Evolutionary conservation across 257 asterid genomes (phyloP).

Genomic region (Lantana camara): DNA sequence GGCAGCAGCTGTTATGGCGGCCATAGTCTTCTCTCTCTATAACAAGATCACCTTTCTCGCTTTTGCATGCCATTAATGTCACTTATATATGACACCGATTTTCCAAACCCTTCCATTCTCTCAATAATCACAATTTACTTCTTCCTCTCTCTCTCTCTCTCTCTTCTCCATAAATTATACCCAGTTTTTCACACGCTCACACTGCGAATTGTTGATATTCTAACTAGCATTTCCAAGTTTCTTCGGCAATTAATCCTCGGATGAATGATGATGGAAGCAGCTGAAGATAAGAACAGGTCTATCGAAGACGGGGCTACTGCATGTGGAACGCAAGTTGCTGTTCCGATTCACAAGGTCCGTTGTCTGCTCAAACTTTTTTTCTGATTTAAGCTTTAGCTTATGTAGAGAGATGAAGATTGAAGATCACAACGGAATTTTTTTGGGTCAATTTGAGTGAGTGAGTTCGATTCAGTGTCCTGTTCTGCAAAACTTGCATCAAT

Average conservation of each 20-base stretch:
- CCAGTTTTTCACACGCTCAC: not conserved
- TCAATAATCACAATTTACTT: not conserved
- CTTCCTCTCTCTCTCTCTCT: no score
- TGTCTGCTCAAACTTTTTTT: not conserved
- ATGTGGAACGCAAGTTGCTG: constrained; percentile 12
- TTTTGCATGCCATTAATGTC: constrained; percentile 2
- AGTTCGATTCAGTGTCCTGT: not conserved
- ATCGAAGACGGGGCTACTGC: not conserved
- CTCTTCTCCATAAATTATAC: not conserved
- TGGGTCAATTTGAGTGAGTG: no score
- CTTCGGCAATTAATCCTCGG: not conserved
- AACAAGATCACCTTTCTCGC: not conserved
- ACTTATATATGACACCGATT: not conserved
- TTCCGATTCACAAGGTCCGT: constrained; percentile 35
- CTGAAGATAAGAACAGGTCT: constrained; percentile 3
- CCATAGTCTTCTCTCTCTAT: not conserved
- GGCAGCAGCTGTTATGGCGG: not conserved
- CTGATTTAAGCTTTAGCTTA: not conserved
- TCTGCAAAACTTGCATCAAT: not conserved
- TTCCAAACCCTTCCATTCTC: not conserved
- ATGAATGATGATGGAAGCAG: constrained; percentile 13
- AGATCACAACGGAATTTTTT: no score
- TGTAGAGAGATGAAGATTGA: not conserved
- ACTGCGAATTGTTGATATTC: not conserved
- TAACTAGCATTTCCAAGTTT: not conserved